Base-by-base conservation (phyloP, 2,329 filamentous ascomycete genomes). In the Colletotrichum kahawae region DNA sequence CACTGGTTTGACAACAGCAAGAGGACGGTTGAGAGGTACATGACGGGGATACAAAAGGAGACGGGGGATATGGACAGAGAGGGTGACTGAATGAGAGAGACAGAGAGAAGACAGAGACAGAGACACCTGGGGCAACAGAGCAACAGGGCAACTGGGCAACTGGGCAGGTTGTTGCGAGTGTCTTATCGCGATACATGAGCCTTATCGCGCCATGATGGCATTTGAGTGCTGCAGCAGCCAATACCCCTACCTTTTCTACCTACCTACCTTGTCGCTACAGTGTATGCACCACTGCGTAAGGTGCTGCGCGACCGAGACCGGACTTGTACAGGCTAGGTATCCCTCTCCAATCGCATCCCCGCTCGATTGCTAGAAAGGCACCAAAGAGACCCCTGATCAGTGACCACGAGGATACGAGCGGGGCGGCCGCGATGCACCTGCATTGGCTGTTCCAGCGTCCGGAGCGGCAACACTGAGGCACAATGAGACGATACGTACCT, bases 161-260 rank as follows among this genome's bases (percentile, higher is more conserved):
- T 7, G 43, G 43, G 43, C n/a, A 51, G 43, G n/a, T 21, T 51
- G 43, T 51, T 64, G 16, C 36, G 33, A 54, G 14, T 69, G 24
- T 66, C 73, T 76, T 76, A 76, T 76, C 74, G 74, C 54, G 73
- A 74, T 72, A 74, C 43, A 66, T 76, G 74, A 66, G 68, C 68
- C 75, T 77, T 77, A 77, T 77, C 75, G 75, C 73, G 75, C 60
- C 73, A 77, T 77, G 75, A 76, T 77, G 69, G 68, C 75, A 72
- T 63, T 69, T 70, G 38, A 68, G 60, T 62, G 63, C 56, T 16
- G 51, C 72, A 56, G 57, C 67, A 72, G 62, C 72, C 67, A 66
- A 71, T 67, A 76, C 67, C 71, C 71, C 36, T 74, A 71, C 71
- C 34, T 34, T 16, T 31, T 60, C 43, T 48, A 48, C 38, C 9